These are phyloP conservation scores for Secale cereale DNA, from an alignment of 176 grass and related monocot genomes.

Conservation along the genomic window DNA sequence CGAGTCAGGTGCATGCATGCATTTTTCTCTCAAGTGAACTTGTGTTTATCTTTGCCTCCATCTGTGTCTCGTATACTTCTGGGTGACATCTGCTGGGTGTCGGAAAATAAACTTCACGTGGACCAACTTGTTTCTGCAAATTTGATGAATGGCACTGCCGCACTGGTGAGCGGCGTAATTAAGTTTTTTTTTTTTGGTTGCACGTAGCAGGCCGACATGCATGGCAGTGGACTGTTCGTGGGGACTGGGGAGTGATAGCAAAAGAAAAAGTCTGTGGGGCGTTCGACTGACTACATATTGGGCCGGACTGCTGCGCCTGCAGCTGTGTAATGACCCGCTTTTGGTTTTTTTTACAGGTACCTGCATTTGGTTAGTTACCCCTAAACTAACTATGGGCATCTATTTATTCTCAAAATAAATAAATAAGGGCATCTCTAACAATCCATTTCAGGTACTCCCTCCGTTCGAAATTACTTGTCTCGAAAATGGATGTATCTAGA, in stretches of 20 bases:
- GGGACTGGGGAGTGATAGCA: neutral
- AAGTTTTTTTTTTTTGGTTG: too few relatives aligned
- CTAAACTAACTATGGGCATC: too few relatives aligned
- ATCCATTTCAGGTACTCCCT: neutral
- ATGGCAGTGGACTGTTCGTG: neutral
- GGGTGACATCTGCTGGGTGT: neutral
- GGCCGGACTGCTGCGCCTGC: neutral
- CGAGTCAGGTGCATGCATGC: neutral
- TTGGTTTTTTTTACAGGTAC: neutral
- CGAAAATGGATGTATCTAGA: too few relatives aligned
- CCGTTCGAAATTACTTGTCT: too few relatives aligned
- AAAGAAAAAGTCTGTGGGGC: neutral
- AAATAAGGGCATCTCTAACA: too few relatives aligned
- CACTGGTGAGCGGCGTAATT: neutral
- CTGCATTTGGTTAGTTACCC: too few relatives aligned
- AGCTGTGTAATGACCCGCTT: neutral
- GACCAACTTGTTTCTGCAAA: neutral
- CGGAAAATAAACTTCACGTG: conserved; percentile 8
- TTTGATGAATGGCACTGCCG: neutral
- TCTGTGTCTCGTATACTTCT: neutral
- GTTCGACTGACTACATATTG: neutral
- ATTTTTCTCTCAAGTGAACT: neutral
- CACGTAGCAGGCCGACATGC: neutral
- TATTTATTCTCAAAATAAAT: too few relatives aligned
- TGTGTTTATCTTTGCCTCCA: neutral